These are phyloP conservation scores for Calycina marina DNA, from an alignment of 2,329 filamentous ascomycete species.

Conservation along the genomic window DNA sequence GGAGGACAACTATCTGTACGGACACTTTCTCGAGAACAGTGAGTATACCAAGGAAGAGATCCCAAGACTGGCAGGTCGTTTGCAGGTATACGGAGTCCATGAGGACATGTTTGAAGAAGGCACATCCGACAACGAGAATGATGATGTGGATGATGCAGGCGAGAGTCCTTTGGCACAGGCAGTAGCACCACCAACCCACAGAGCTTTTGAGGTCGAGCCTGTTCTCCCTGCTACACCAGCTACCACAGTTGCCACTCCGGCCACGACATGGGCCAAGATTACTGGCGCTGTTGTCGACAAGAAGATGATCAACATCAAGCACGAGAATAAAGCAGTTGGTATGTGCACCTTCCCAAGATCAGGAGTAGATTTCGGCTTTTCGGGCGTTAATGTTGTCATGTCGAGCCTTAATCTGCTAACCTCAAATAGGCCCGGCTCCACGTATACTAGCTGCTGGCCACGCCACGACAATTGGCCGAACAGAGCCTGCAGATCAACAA, in stretches of 20 bases:
- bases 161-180: background rate
- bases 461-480: constrained; percentile 2
- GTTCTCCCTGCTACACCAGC: background rate
- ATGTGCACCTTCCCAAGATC: constrained; percentile 1
- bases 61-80: too few relatives aligned
- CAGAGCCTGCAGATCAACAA: constrained; percentile 11
- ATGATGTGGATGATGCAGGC: too few relatives aligned
- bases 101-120: too few relatives aligned
- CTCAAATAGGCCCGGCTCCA: background rate
- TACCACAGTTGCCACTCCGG: constrained; percentile 4
- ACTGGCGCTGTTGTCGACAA: constrained; percentile 9
- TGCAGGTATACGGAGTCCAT: too few relatives aligned
- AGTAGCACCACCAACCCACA: background rate
- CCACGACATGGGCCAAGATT: constrained; percentile 17
- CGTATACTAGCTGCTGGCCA: constrained; percentile 7
- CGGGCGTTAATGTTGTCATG: background rate
- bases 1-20: too few relatives aligned
- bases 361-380: background rate
- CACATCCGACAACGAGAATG: too few relatives aligned
- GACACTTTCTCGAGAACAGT: too few relatives aligned
- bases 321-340: constrained; percentile 5
- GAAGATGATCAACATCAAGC: constrained; percentile 11
- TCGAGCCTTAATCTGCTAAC: too few relatives aligned
- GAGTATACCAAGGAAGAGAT: too few relatives aligned
- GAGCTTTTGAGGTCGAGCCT: background rate